Base-by-base conservation (phyloP, 495 filamentous ascomycete genomes). In the Talaromyces thailandensis region DNA sequence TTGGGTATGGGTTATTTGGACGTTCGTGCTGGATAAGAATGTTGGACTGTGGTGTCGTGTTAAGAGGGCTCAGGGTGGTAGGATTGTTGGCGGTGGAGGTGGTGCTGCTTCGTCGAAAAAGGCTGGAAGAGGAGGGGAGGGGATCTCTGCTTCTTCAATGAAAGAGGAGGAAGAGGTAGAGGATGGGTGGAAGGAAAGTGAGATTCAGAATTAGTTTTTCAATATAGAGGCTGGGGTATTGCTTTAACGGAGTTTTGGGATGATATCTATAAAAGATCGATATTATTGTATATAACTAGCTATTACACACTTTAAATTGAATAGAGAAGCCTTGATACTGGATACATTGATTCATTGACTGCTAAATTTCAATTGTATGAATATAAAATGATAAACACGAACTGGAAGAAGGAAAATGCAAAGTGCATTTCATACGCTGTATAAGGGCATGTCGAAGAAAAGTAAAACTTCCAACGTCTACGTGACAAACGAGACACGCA, bases 1-100 rank as follows among this genome's bases (percentile, higher is more conserved):
- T 78, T 99, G 94, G 94, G 82, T 85, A 7, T 88, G 88, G 70
- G 93, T 96, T 31, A 88, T 98, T 61, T 97, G 90, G 90, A 90
- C 91, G 56, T 99, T 99, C 71, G 88, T 98, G 59, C 84, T 87
- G 75, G 94, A 98, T 73, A 84, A 87, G 68, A 82, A 90, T 68
- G 88, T 98, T 51, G 91, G 92, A 2, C 83, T 96, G 69, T 91
- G 88, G 78, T 95, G 91, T 71, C 84, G 94, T 28, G 93, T 99
- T 11, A 99, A 98, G 85, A 81, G 94, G 62, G 88, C 88, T 64
- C 84, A 92, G 65, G 91, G 92, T 4, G 86, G 86, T n/a, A 74
- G 90, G 75, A 65, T 84, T 79, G 73, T 88, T 79, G 76, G 90
- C 58, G 77, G 77, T 45, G 16, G 28, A 1, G 32, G 26, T 48